Evolutionary conservation across 1,284 basidiomycete genomes (phyloP), one percentile per base, ranked within the genome.

Genomic region (Caloboletus inedulis): DNA sequence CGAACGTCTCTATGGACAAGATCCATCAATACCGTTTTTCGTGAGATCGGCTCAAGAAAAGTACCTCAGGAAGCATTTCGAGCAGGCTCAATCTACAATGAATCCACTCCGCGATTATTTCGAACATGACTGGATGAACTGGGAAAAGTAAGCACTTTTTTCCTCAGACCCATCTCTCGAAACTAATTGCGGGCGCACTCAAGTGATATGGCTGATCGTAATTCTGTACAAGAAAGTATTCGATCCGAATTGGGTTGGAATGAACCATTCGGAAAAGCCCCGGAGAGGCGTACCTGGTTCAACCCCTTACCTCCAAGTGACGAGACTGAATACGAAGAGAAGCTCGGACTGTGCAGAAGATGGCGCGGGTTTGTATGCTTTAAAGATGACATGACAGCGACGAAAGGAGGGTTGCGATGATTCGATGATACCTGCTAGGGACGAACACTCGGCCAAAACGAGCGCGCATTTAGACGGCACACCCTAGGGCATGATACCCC

Each of bases 131-230:
- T 89, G 87, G 84, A 65, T 69, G 12, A 81, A 81, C 51, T 89
- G 87, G 87, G 76, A 82, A 68, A 78, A 75, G 87, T 89, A 49
- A 59, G 83, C 55, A 10, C 50, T 34, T 12, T 8, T 13, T 23
- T 25, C 49, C 31, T 40, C 16, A 0, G 18, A 3, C 14, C 43
- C 43, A 19, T 33, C 49, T n/a, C 13, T 29, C n/a, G 34, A 46
- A 42, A 25, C 51, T 58, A 30, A 55, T 21, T 42, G 18, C 42
- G 19, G n/a, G 23, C 5, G 3, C 23, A 18, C 21, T 55, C 50
- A 41, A 89, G 87, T 56, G 87, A 89, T 59, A 89, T 89, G 87
- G 73, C 73, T 47, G 83, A 87, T 59, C 82, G 86, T n/a, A 82
- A 84, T 36, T 75, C 77, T 43, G 78, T 86, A 71, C 79, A 82